These are phyloP conservation scores for Aspergillus sp. DNA, from an alignment of 2,329 filamentous ascomycete genomes.

Conservation along the genomic window DNA sequence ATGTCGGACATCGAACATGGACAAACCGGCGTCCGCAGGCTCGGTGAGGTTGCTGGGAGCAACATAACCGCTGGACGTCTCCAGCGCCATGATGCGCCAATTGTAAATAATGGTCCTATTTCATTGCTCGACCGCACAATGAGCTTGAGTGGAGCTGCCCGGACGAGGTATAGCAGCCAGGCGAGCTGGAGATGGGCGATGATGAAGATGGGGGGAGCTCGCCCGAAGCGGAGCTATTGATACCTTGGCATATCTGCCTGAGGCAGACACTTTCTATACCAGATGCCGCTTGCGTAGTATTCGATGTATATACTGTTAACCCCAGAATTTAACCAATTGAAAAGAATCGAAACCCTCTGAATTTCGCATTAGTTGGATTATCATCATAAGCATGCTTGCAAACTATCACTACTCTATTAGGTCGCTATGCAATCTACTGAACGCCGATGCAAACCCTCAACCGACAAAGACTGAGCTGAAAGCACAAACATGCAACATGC, in stretches of 20 bases:
- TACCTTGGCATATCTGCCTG: conserved; percentile 13
- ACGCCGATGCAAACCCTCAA: neutral
- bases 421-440: conserved; percentile 5
- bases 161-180: neutral
- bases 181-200: conserved; percentile 7
- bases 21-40: conserved; percentile 64
- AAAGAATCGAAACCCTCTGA: too few relatives aligned
- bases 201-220: conserved; percentile 8
- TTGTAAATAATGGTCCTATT: conserved; percentile 24
- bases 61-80: conserved; percentile 71
- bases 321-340: too few relatives aligned
- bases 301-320: too few relatives aligned
- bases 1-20: conserved; percentile 91
- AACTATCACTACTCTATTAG: neutral
- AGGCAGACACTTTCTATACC: neutral
- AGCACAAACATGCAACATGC: conserved; percentile 9
- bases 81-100: conserved; percentile 65
- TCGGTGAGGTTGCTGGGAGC: conserved; percentile 65
- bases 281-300: too few relatives aligned
- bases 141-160: conserved; percentile 26
- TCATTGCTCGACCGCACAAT: conserved; percentile 30
- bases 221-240: conserved; percentile 18
- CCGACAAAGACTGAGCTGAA: neutral
- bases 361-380: neutral
- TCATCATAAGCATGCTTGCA: neutral